Evolutionary conservation across 768 basidiomycete species (phyloP).

Genomic region (Mycena polygramma): DNA sequence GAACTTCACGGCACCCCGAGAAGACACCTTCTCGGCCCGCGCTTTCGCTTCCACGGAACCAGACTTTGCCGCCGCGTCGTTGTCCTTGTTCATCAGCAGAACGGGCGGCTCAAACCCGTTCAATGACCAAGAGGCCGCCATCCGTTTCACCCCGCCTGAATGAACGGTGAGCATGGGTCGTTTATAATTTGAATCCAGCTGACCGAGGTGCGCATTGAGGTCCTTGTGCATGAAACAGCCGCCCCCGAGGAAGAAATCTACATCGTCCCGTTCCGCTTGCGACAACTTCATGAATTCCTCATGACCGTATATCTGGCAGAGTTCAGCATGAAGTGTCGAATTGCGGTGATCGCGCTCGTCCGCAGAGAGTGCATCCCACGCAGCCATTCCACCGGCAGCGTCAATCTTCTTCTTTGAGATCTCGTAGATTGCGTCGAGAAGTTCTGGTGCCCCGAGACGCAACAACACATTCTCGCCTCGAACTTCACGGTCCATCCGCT

Average conservation of each 20-base stretch:
- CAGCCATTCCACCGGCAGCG: slow-evolving; percentile 23
- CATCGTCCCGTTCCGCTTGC: slow-evolving; percentile 2
- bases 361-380: slow-evolving; percentile 25
- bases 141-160: slow-evolving; percentile 34
- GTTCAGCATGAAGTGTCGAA: not conserved
- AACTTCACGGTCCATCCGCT: slow-evolving; percentile 14
- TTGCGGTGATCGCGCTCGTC: slow-evolving; percentile 26
- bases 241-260: slow-evolving; percentile 37
- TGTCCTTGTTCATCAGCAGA: slow-evolving; percentile 44
- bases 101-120: too few relatives aligned
- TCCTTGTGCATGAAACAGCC: slow-evolving; percentile 43
- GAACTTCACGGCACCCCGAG: not conserved
- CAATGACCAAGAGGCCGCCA: slow-evolving; percentile 36
- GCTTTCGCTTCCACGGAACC: slow-evolving; percentile 11
- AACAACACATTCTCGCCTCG: slow-evolving; percentile 3
- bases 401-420: not conserved
- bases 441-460: not conserved
- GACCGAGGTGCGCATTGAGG: slow-evolving; percentile 37
- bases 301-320: slow-evolving; percentile 6
- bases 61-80: slow-evolving; percentile 35
- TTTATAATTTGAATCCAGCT: not conserved
- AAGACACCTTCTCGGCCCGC: slow-evolving; percentile 4
- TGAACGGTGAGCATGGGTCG: too few relatives aligned
- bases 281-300: slow-evolving; percentile 11
- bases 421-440: slow-evolving; percentile 2